Conservation (phyloP, 2,329 filamentous ascomycete genomes). For the Xylaria sp. region DNA sequence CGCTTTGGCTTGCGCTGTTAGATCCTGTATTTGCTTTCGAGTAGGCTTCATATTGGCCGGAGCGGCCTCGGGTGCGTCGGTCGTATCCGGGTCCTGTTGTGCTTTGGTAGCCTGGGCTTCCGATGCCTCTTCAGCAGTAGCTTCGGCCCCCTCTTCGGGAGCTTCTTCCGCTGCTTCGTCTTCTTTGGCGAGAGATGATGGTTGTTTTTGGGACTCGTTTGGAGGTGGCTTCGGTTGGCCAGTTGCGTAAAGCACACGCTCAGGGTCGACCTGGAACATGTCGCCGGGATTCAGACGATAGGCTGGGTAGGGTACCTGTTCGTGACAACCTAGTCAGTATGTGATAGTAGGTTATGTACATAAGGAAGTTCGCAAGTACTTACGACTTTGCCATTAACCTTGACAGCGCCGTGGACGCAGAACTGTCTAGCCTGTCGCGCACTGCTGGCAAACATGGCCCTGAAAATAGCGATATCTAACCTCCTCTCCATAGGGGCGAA, state of each 20-base stretch:
- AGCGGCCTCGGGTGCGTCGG: conserved; percentile 45
- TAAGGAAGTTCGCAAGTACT: conserved; percentile 39
- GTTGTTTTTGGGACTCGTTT: conserved; percentile 23
- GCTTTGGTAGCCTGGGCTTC: conserved; percentile 42
- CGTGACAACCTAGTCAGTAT: conserved; percentile 10
- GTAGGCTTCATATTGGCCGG: conserved; percentile 48
- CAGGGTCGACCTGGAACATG: conserved; percentile 95
- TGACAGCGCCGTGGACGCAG: conserved; percentile 91
- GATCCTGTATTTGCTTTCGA: conserved; percentile 57
- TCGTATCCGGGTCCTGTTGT: conserved; percentile 55
- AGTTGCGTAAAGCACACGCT: conserved; percentile 88
- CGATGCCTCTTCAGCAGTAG: conserved; percentile 42
- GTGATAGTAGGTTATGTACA: background rate
- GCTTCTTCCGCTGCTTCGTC: conserved; percentile 40
- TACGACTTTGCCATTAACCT: conserved; percentile 96
- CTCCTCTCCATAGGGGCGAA: conserved; percentile 92
- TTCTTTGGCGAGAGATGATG: conserved; percentile 33
- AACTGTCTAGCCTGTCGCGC: conserved; percentile 93
- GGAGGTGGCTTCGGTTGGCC: conserved; percentile 72
- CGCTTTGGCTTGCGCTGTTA: conserved; percentile 68
- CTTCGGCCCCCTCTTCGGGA: conserved; percentile 38
- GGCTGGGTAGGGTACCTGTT: conserved; percentile 87
- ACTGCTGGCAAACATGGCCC: conserved; percentile 93
- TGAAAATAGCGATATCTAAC: conserved; percentile 93
- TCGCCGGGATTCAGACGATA: conserved; percentile 97